Evolutionary conservation across 257 asterid species (phyloP), one percentile per base, ranked within the genome.

Genomic region (Jaltomata sinuosa): DNA sequence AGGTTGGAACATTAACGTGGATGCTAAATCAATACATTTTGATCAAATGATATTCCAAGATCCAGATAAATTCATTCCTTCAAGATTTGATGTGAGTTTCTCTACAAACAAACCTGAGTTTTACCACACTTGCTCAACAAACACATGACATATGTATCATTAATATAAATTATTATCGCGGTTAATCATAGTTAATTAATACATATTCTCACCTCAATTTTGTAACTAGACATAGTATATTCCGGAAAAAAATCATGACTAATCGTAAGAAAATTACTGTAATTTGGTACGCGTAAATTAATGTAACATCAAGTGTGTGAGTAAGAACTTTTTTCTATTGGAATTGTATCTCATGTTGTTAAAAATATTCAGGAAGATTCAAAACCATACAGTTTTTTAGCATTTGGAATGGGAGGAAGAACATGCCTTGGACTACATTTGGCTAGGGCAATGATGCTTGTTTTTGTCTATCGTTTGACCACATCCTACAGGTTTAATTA

Each of bases 11-110:
- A 19, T 81, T 25, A 81, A 81, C 18, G 55, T 81, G 53, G 84
- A 81, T 64, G 84, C 84, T 29, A 59, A 81, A 81, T 81, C 84
- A 8, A 40, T 81, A 38, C 84, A 81, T 59, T 81, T 81, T 81
- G 84, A 81, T 81, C 27, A 29, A 59, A 61, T 14, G 22, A 47
- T 40, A 38, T 57, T 36, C 77, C 6, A 59, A 7, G 76, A 59
- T 38, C 76, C 84, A 0, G 8, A 57, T 47, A 4, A 81, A 29
- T 81, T 81, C 59, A 81, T 25, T 45, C 77, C 84, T 31, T 59
- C 77, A 10, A 59, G 84, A 64, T 81, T 81, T 59, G 74, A 81
- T 81, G 84, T 59, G 31, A 59, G 84, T 81, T 59, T 45, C 8
- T 29, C 79, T 61, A 61, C 68, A 25, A 11, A 22, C 68, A 25